These are phyloP conservation scores for Fistulifera pelliculosa DNA, from an alignment of 108 stramenopile species.

Conservation along the genomic window DNA sequence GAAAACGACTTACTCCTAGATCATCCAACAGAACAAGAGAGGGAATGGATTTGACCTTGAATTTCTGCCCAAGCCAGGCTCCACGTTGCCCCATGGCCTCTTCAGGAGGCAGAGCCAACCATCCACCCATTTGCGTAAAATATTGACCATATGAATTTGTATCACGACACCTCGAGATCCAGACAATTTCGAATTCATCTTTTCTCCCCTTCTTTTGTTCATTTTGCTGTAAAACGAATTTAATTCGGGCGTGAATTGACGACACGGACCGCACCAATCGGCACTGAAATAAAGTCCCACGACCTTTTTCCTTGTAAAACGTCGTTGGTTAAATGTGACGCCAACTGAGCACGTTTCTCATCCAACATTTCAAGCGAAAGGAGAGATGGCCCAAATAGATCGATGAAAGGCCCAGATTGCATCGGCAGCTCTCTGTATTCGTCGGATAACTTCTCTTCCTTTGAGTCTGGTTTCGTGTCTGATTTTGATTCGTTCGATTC, in stretches of 20 bases:
- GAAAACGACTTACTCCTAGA: constrained; percentile 33
- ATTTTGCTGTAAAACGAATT: constrained; percentile 80
- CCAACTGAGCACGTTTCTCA: constrained; percentile 57
- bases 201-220: constrained; percentile 68
- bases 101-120: constrained; percentile 77
- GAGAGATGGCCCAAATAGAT: constrained; percentile 64
- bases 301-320: constrained; percentile 65
- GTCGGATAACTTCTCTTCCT: no score
- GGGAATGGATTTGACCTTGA: constrained; percentile 78
- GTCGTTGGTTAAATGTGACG: constrained; percentile 64
- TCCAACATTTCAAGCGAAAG: constrained; percentile 68
- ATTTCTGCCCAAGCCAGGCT: constrained; percentile 55
- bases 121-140: constrained; percentile 78
- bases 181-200: constrained; percentile 82
- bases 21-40: constrained; percentile 82
- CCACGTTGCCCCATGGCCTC: constrained; percentile 78
- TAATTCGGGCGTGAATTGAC: constrained; percentile 86
- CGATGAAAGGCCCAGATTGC: constrained; percentile 78
- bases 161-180: constrained; percentile 79
- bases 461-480: no score
- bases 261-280: constrained; percentile 71
- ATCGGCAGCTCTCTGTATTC: constrained; percentile 20
- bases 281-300: constrained; percentile 82
- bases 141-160: constrained; percentile 76
- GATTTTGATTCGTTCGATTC: no score